A percentile compares a stretch with the other conserved stretches of the same genome.
Conservation (phyloP, 768 basidiomycete species). For the Dentipellis fragilis region DNA sequence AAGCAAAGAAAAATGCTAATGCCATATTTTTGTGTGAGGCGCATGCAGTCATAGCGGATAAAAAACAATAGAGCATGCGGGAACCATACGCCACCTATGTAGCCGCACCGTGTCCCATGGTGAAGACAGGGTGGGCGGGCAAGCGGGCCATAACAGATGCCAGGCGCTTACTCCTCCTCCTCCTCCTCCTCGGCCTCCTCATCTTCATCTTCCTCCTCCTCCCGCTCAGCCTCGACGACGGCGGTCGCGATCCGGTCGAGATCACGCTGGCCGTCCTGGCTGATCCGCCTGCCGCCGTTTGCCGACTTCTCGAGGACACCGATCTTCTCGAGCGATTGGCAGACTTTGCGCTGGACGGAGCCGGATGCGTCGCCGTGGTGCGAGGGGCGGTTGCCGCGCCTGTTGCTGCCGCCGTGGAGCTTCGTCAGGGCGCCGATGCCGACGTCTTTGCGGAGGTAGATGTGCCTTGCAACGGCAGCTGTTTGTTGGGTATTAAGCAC, state of each 20-base stretch:
- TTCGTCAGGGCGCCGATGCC: constrained; percentile 90
- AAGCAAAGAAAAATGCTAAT: neutral
- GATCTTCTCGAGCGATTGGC: constrained; percentile 97
- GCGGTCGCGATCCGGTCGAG: constrained; percentile 90
- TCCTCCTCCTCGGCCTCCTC: constrained; percentile 63
- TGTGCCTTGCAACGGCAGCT: constrained; percentile 98
- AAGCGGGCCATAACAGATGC: neutral
- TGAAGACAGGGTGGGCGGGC: neutral
- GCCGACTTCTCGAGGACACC: constrained; percentile 91
- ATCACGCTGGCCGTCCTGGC: constrained; percentile 94
- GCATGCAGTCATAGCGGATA: constrained; percentile 6
- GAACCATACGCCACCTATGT: constrained; percentile 3
- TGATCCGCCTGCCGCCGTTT: constrained; percentile 92
- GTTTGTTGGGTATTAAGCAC: neutral
- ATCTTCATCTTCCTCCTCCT: constrained; percentile 67
- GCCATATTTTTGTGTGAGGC: constrained; percentile 5
- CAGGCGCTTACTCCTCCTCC: constrained; percentile 24
- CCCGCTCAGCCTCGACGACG: constrained; percentile 69
- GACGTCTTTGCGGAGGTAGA: constrained; percentile 97
- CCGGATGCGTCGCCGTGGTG: constrained; percentile 85
- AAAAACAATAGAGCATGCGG: neutral
- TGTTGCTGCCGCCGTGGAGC: constrained; percentile 93
- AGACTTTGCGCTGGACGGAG: constrained; percentile 88
- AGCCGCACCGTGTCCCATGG: neutral
- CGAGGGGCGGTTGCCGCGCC: constrained; percentile 93